Conservation (phyloP, 805 yeast species). For the Yarrowia phangngaensis region DNA sequence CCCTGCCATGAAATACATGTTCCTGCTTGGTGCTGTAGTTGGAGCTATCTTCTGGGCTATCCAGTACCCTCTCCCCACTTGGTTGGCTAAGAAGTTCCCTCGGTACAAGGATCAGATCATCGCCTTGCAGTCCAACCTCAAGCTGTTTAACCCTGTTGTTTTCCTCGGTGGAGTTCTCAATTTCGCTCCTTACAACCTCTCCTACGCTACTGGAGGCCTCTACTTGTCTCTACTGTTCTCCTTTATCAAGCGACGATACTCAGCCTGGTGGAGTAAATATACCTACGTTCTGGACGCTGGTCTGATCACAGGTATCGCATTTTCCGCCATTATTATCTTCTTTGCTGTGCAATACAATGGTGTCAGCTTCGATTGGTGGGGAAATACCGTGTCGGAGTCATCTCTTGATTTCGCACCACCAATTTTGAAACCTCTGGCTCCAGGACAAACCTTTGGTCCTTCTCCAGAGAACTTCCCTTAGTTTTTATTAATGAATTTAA, state of each 20-base stretch:
- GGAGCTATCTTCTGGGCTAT: conserved; percentile 32
- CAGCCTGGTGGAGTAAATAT: conserved; percentile 53
- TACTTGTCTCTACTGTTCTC: conserved; percentile 45
- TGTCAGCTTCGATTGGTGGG: conserved; percentile 48
- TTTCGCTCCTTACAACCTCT: conserved; percentile 46
- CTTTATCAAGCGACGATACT: conserved; percentile 45
- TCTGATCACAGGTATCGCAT: conserved; percentile 49
- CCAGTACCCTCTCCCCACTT: conserved; percentile 34
- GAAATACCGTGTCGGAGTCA: conserved; percentile 38
- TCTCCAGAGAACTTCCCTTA: conserved; percentile 23
- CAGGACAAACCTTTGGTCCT: conserved; percentile 23
- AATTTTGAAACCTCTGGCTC: conserved; percentile 8
- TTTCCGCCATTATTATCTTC: conserved; percentile 46
- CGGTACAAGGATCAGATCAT: conserved; percentile 27
- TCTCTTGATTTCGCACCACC: conserved; percentile 19
- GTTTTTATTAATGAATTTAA: no score
- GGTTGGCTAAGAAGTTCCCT: conserved; percentile 30
- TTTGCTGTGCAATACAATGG: conserved; percentile 42
- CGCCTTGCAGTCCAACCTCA: conserved; percentile 10
- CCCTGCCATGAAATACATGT: conserved; percentile 48
- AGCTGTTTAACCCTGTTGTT: conserved; percentile 46
- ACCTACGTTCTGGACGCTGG: conserved; percentile 50
- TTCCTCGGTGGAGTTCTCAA: conserved; percentile 47
- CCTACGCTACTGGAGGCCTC: conserved; percentile 45
- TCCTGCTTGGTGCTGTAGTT: conserved; percentile 43